A percentile compares a stretch with the other conserved stretches of the same genome.
phyloP scores from a whole-genome alignment of 2,329 filamentous ascomycete genomes.

The Cladophialophora yegresii region DNA sequence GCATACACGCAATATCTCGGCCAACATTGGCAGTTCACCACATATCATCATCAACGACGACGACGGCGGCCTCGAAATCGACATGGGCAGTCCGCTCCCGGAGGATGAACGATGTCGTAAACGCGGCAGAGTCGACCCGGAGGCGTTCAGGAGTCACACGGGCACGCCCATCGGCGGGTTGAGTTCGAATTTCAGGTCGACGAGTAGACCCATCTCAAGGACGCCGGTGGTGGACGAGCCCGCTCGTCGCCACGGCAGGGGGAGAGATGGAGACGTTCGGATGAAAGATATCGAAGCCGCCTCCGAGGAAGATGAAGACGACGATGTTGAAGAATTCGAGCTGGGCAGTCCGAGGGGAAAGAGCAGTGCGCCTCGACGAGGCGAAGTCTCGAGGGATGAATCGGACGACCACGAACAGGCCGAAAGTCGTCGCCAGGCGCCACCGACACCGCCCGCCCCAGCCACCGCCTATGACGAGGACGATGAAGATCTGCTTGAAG shows the following conservation, averaged over 20 bases:
- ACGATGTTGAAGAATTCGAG: constrained; percentile 50
- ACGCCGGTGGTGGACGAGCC: background rate
- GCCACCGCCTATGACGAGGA: constrained; percentile 38
- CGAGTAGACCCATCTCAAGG: constrained; percentile 6
- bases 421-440: constrained; percentile 5
- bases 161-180: constrained; percentile 26
- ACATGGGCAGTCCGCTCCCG: constrained; percentile 51
- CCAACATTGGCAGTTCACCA: constrained; percentile 35
- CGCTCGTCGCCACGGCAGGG: constrained; percentile 5
- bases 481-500: constrained; percentile 54
- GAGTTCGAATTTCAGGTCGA: constrained; percentile 10
- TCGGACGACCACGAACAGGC: constrained; percentile 6
- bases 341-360: constrained; percentile 30
- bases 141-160: constrained; percentile 33
- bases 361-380: constrained; percentile 12
- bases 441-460: constrained; percentile 27
- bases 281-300: constrained; percentile 45
- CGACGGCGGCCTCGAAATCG: constrained; percentile 49
- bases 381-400: constrained; percentile 13
- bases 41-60: constrained; percentile 50
- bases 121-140: constrained; percentile 27
- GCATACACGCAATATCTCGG: constrained; percentile 26
- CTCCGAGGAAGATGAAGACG: constrained; percentile 42
- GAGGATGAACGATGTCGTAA: constrained; percentile 36
- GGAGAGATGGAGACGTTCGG: constrained; percentile 32